Base-by-base conservation (phyloP, 1,139 yeast genomes). In the Yamadazyma songkhlaensis region DNA sequence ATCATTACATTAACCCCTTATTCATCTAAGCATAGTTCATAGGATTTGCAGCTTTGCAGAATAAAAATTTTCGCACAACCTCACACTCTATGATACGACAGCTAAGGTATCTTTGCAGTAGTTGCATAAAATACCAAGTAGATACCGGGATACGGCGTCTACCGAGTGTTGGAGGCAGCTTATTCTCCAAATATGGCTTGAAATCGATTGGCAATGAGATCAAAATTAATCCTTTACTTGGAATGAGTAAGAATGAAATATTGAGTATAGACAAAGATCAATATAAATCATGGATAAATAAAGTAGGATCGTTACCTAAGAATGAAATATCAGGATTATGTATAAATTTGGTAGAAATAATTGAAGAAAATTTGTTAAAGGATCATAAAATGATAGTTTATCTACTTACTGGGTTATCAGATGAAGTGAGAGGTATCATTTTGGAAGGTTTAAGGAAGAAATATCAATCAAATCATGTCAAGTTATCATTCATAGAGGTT, bases 151-250 rank as follows among this genome's bases (percentile, higher is more conserved):
- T 37, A 17, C 15, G 25, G 14, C 24, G 20, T 23, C 22, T 21
- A 14, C 32, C 35, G 13, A 37, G 29, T 15, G 29, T 46, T 11
- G 42, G 47, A 4, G 40, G 39, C 29, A 47, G 44, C 32, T 27
- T 47, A 10, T 47, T 47, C 35, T 38, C 47, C 13, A 40, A 38
- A 25, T 42, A 37, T 22, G 25, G 34, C n/a, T 31, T 35, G 24
- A 41, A 34, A 25, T 22, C 22, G 9, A 23, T 34, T 5, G 32
- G 27, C 8, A 32, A 33, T 29, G 42, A 41, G 8, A 23, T 12
- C 29, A 38, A 27, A 55, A 64, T 67, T 6, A 67, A 67, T 36
- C 74, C 75, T 3, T 49, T 69, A 23, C 57, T 53, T 34, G 39
- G 49, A 9, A 57, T 66, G 62, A 32, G 52, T 9, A 57, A 59